Evolutionary conservation across 108 stramenopile species (phyloP).

Genomic region (Discostella pseudostelligera): DNA sequence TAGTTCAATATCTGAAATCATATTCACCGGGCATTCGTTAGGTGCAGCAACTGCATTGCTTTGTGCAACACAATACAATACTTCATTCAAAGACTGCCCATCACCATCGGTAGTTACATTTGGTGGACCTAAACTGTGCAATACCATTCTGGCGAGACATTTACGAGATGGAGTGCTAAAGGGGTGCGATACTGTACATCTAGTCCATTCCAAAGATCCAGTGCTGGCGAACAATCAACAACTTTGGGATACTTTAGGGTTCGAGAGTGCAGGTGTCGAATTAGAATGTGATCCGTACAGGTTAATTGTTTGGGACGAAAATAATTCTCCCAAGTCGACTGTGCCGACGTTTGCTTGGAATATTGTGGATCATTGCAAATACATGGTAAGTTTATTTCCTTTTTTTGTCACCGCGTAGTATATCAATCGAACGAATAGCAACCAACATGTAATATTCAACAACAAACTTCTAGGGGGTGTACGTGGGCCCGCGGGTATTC

Average conservation of each 20-base stretch:
- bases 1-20: slow-evolving; percentile 8
- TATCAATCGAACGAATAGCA: background rate
- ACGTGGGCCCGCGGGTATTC: slow-evolving; percentile 22
- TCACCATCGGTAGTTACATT: slow-evolving; percentile 52
- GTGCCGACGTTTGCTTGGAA: slow-evolving; percentile 35
- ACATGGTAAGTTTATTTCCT: slow-evolving; percentile 8
- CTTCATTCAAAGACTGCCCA: slow-evolving; percentile 10
- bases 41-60: slow-evolving; percentile 48
- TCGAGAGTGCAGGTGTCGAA: slow-evolving; percentile 51
- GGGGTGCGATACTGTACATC: slow-evolving; percentile 45
- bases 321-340: background rate
- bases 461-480: slow-evolving; percentile 16
- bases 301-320: slow-evolving; percentile 19
- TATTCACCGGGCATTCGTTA: slow-evolving; percentile 42
- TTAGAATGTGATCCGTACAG: slow-evolving; percentile 53
- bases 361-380: slow-evolving; percentile 35
- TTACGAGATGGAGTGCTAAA: slow-evolving; percentile 31
- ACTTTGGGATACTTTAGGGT: slow-evolving; percentile 62
- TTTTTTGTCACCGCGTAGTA: background rate
- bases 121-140: slow-evolving; percentile 60
- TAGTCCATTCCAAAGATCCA: slow-evolving; percentile 60
- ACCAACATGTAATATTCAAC: background rate
- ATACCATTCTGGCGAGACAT: slow-evolving; percentile 37
- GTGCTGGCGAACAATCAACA: slow-evolving; percentile 56
- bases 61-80: slow-evolving; percentile 49